These are phyloP conservation scores for Neonothopanus nambi DNA, from an alignment of 1,284 basidiomycete species.

Conservation along the genomic window DNA sequence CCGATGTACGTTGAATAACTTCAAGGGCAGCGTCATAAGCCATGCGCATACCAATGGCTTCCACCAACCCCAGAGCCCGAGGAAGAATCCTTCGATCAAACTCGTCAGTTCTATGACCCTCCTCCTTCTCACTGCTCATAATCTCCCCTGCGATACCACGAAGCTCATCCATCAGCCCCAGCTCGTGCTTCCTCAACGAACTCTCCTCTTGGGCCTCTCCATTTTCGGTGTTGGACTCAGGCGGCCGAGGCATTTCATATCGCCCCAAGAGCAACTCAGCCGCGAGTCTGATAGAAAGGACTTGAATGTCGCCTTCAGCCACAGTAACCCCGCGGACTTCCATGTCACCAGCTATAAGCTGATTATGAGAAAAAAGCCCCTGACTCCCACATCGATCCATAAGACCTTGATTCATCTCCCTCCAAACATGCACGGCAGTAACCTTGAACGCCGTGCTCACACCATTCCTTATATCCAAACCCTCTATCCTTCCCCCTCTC, in stretches of 20 bases:
- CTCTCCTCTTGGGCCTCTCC: not conserved
- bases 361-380: not conserved
- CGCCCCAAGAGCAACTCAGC: not conserved
- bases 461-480: not conserved
- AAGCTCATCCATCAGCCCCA: not conserved
- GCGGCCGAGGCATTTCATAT: not conserved
- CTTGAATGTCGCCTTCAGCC: not conserved
- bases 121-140: not conserved
- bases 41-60: not conserved
- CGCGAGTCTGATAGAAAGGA: not conserved
- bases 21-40: conserved; percentile 1
- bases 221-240: too few relatives aligned
- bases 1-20: too few relatives aligned
- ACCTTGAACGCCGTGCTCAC: not conserved
- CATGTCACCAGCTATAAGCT: not conserved
- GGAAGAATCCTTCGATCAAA: not conserved
- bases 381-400: not conserved
- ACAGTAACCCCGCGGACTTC: not conserved
- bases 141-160: not conserved
- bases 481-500: not conserved
- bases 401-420: not conserved
- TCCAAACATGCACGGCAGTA: not conserved
- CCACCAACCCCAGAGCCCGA: not conserved
- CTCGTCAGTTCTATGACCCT: not conserved
- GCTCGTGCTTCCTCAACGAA: not conserved